A percentile compares a stretch with the other conserved stretches of the same genome.
These are phyloP conservation scores for Spathaspora hagerdaliae DNA, from an alignment of 805 yeast species.

Conservation along the genomic window DNA sequence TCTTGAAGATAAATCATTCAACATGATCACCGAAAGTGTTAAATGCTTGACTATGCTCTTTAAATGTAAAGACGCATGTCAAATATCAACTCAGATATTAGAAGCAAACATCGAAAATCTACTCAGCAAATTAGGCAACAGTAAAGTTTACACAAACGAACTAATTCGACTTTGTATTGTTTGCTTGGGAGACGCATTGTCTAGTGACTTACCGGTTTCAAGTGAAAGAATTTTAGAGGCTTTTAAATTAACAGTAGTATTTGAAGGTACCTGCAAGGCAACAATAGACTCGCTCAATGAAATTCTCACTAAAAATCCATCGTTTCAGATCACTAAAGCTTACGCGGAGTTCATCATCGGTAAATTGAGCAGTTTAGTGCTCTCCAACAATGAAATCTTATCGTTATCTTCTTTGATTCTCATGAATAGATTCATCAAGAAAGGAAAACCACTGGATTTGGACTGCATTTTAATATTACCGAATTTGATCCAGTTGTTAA, in stretches of 20 bases:
- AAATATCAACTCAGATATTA: not conserved
- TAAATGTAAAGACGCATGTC: not conserved
- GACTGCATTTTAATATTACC: not conserved
- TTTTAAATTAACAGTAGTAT: conserved; percentile 19
- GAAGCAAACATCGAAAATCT: conserved; percentile 15
- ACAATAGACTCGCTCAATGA: conserved; percentile 22
- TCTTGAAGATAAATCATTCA: conserved; percentile 21
- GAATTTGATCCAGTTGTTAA: conserved; percentile 6
- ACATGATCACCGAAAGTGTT: conserved; percentile 25
- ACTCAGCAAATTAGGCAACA: conserved; percentile 14
- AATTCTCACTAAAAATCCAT: conserved; percentile 7
- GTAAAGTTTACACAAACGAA: conserved; percentile 25
- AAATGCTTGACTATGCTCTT: conserved; percentile 6
- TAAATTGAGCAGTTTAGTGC: conserved; percentile 16
- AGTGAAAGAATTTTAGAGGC: conserved; percentile 9
- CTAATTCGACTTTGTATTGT: conserved; percentile 22
- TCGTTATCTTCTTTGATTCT: conserved; percentile 18
- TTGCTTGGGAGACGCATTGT: conserved; percentile 19
- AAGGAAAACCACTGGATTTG: not conserved
- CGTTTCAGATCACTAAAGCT: not conserved
- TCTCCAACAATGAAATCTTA: conserved; percentile 25
- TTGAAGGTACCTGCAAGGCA: conserved; percentile 22
- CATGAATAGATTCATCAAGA: conserved; percentile 7
- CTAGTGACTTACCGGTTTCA: conserved; percentile 5
- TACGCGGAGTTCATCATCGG: conserved; percentile 14